Base-by-base conservation (phyloP, 495 filamentous ascomycete species). In the Xylaria castorea region DNA sequence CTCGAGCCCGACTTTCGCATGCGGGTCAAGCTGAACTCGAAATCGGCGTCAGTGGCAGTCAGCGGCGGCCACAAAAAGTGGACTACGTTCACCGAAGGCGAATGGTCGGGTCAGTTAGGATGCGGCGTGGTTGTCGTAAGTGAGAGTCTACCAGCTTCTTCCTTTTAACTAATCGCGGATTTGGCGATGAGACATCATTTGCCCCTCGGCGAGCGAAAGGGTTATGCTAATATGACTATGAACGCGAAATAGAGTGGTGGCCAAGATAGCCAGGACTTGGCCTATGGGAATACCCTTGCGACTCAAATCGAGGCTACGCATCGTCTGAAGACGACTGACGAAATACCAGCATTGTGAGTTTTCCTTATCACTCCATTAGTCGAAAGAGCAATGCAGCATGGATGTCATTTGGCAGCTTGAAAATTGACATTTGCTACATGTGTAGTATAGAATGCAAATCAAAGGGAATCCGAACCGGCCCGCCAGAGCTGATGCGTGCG, bases 1-100 rank as follows among this genome's bases (percentile, higher is more conserved):
- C 82, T 90, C 16, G 86, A 89, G 72, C 80, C 89, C 58, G 53
- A 91, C 73, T 91, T 91, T 78, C 87, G 89, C 68, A 88, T 91
- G 84, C 88, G 85, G 77, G 85, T 91, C 64, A 85, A 87, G 72
- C 78, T 90, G 79, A 90, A 88, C 74, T 83, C 87, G 0, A 87
- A 87, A 73, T 86, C 89, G 36, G 77, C 77, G 67, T 80, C 82
- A 1, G 57, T 75, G 25, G 84, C 89, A 11, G 58, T 61, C 9
- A 85, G 87, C 5, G 82, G 87, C 51, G 88, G 88, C 34, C 83
- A 87, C 66, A 82, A 88, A 63, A 88, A 90, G 65, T 88, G 85
- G 86, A 84, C 89, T 20, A 88, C 87, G 30, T 86, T 87, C 71
- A 75, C 87, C 58, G 86, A 85, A 48, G 89, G 89, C 25, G 86